phyloP scores from a whole-genome alignment of 768 basidiomycete genomes.

The Clavaria fumosa region DNA sequence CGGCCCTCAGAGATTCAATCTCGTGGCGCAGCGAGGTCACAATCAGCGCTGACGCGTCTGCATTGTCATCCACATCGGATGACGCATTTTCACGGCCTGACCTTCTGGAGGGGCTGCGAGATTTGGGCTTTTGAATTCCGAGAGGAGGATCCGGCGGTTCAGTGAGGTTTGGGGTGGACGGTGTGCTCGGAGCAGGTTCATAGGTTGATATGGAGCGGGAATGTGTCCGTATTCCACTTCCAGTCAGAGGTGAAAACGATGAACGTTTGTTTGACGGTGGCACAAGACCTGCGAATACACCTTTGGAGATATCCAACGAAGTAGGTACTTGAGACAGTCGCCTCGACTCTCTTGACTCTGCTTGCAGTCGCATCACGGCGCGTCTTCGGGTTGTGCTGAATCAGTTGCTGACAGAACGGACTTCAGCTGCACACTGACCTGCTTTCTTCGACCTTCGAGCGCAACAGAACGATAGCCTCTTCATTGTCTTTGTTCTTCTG shows the following conservation, averaged over 20 bases:
- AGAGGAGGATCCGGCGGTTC: conserved; percentile 19
- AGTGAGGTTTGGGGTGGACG: conserved; percentile 20
- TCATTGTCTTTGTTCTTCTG: conserved; percentile 54
- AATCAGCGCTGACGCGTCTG: too few species aligned
- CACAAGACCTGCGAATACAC: conserved; percentile 21
- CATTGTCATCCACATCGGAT: conserved; percentile 24
- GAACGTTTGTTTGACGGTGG: conserved; percentile 51
- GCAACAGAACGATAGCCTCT: conserved; percentile 57
- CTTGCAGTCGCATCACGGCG: conserved; percentile 75
- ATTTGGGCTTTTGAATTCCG: conserved; percentile 13
- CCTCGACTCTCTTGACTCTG: conserved; percentile 55
- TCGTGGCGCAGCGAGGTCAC: too few species aligned
- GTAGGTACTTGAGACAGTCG: conserved; percentile 37
- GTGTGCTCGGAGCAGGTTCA: too few species aligned
- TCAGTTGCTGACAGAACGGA: conserved; percentile 7
- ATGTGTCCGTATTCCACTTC: too few species aligned
- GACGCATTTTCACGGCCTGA: conserved; percentile 38
- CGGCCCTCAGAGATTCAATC: conserved; percentile 45
- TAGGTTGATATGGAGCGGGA: too few species aligned
- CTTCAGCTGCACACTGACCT: conserved; percentile 44
- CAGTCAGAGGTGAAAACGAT: conserved; percentile 61
- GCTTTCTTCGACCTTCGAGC: conserved; percentile 80
- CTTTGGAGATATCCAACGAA: conserved; percentile 44
- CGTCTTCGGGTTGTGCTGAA: conserved; percentile 29
- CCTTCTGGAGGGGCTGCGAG: conserved; percentile 34